Base-by-base conservation (phyloP, 2,329 filamentous ascomycete genomes). In the Apiospora saccharicola region DNA sequence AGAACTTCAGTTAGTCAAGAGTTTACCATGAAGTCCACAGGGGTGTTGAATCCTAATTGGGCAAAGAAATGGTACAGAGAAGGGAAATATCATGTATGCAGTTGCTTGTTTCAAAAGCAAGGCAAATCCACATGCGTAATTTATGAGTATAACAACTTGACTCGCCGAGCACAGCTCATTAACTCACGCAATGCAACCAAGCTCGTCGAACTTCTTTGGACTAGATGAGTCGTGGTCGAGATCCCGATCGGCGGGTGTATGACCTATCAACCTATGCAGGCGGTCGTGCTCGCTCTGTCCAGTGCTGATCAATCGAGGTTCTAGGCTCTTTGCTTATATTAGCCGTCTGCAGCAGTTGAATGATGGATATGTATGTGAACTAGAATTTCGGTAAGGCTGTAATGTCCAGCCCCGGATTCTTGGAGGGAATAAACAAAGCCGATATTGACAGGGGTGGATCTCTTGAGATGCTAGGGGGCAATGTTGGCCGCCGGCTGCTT, bases 281-380 rank as follows among this genome's bases (percentile, higher is more conserved):
- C 4, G 6, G 46, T 22, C 19, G 8, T 49, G 22, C 46, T 37
- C 8, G 57, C 22, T 41, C 8, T 64, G 4, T n/a, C 22, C 34
- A n/a, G 13, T 64, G 57, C 34, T 19, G 22, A 41, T 41, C 57
- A 64, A 41, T 41, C 19, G 57, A 64, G 34, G 57, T 64, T 64
- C 57, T n/a, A 64, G 57, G 57, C 57, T n/a, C 34, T 64, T 64
- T 22, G 34, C 22, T 64, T 64, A n/a, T 64, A 64, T 64, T 64
- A n/a, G 53, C 53, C 6, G 30, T 22, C 53, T 61, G 53, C 30
- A 37, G 16, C 16, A 61, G 19, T 2, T 61, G 2, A 19, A 37
- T 37, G 30, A 61, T 61, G 37, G 37, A 41, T 41, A 41, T 41
- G 26, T 30, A 41, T 41, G 37, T 41, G 16, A 61, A 30, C 14